Evolutionary conservation across 1,284 basidiomycete genomes (phyloP), one percentile per base, ranked within the genome.

Genomic region (Psilocybe mexicana): DNA sequence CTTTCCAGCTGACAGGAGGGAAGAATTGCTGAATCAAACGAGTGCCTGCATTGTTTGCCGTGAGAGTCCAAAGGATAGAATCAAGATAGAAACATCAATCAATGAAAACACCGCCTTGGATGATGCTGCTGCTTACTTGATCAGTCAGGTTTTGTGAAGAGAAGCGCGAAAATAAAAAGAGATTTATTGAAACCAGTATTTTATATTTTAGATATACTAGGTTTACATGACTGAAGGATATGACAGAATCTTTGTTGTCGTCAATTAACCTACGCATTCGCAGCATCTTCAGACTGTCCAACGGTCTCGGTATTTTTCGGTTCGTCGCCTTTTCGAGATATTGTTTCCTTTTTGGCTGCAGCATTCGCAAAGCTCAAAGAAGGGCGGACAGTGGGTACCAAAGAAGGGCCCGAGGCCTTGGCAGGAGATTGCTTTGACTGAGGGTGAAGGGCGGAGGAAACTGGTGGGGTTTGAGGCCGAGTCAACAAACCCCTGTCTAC

Each of bases 311-410:
- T n/a, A 35, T 60, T 53, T 35, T 58, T 59, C 10, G 53, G 59
- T 30, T 61, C 59, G 30, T 57, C 60, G 23, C 59, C 61, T 55
- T 60, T 66, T 23, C 44, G 59, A 25, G 58, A 62, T 6, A 58
- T 58, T 12, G 60, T 60, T 49, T 66, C 67, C 61, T 73, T 72
- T 67, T 81, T 81, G 10, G 80, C 79, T 8, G 79, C 83, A 38
- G 82, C 87, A 52, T 76, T 86, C 0, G 88, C 89, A 63, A 91
- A 91, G 68, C 88, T 91, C 63, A 91, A 75, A 1, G 78, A 77
- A 0, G 89, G 84, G 49, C 88, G 79, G 11, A 91, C 80, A 44
- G 67, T 81, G 1, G 79, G 73, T 12, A 74, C 72, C 36, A 74
- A 57, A 51, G 66, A 56, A 28, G 70, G 54, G 26, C 59, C 58